phyloP scores from a whole-genome alignment of 2,329 filamentous ascomycete genomes.

The Davidsoniella virescens region DNA sequence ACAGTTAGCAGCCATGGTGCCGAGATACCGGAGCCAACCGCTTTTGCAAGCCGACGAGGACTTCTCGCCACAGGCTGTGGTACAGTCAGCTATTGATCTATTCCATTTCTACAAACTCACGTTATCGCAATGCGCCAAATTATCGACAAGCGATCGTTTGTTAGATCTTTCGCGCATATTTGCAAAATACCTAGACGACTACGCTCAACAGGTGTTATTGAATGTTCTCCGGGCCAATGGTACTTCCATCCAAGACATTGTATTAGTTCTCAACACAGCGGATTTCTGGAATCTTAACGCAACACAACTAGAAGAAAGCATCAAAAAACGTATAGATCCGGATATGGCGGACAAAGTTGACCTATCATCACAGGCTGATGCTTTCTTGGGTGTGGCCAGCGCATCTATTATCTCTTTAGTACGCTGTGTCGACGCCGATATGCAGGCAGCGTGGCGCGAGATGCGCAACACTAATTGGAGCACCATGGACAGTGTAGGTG shows the following conservation, averaged over 20 bases:
- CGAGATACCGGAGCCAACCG: conserved; percentile 71
- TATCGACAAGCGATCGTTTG: conserved; percentile 78
- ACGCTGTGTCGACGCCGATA: conserved; percentile 62
- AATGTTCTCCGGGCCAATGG: conserved; percentile 45
- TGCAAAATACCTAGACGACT: conserved; percentile 87
- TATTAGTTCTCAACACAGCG: conserved; percentile 85
- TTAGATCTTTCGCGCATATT: conserved; percentile 73
- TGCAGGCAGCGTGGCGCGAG: conserved; percentile 82
- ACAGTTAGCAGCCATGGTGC: conserved; percentile 68
- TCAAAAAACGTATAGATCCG: conserved; percentile 75
- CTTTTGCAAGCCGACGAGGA: conserved; percentile 74
- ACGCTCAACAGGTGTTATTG: conserved; percentile 81
- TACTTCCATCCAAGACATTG: conserved; percentile 54
- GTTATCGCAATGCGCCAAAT: conserved; percentile 83
- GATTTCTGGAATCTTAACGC: conserved; percentile 95
- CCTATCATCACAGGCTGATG: conserved; percentile 80
- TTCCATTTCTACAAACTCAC: conserved; percentile 95
- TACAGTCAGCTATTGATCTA: conserved; percentile 84
- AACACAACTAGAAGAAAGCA: conserved; percentile 84
- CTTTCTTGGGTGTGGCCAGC: conserved; percentile 88
- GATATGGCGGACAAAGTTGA: conserved; percentile 65
- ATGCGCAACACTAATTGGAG: conserved; percentile 96
- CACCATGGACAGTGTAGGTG: conserved; percentile 80
- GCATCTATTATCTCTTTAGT: conserved; percentile 74
- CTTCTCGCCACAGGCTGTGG: conserved; percentile 77